These are phyloP conservation scores for Friedmanniomyces endolithicus DNA, from an alignment of 495 filamentous ascomycete species.

Conservation along the genomic window DNA sequence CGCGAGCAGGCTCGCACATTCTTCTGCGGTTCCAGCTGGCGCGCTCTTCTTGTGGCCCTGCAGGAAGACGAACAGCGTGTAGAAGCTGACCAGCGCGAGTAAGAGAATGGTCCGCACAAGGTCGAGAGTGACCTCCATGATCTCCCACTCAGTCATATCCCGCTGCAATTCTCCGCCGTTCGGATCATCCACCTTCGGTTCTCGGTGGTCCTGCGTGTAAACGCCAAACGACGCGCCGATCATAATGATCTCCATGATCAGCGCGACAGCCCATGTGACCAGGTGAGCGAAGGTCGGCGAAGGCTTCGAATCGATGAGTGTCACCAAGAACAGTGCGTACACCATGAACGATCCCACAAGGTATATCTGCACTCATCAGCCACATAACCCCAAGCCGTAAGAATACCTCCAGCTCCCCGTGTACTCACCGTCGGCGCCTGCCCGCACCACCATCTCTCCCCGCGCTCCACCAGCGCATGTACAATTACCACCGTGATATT, in stretches of 20 bases:
- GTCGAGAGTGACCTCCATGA: constrained; percentile 46
- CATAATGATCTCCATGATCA: constrained; percentile 56
- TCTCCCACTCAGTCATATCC: constrained; percentile 53
- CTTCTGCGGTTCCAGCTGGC: constrained; percentile 32
- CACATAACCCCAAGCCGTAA: neutral
- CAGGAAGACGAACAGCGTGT: constrained; percentile 40
- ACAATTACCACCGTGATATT: constrained; percentile 62
- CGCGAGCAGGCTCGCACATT: constrained; percentile 40
- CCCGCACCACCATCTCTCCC: constrained; percentile 82
- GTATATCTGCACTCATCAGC: constrained; percentile 51
- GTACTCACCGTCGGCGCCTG: constrained; percentile 69
- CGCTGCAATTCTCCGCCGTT: constrained; percentile 29
- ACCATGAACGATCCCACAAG: constrained; percentile 65
- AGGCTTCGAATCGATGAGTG: constrained; percentile 63
- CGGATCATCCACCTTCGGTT: constrained; percentile 45
- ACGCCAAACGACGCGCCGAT: constrained; percentile 50
- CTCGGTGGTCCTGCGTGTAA: constrained; percentile 47
- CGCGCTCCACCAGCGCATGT: constrained; percentile 54
- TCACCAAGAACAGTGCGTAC: constrained; percentile 60
- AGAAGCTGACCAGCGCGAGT: constrained; percentile 45
- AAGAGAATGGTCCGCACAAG: constrained; percentile 50
- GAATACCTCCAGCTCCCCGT: neutral
- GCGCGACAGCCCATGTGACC: constrained; percentile 56
- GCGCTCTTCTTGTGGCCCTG: constrained; percentile 24
- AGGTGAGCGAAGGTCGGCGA: constrained; percentile 63